A percentile compares a stretch with the other conserved stretches of the same genome.
phyloP scores from a whole-genome alignment of 2,329 filamentous ascomycete species.

The Ophiostoma piceae region DNA sequence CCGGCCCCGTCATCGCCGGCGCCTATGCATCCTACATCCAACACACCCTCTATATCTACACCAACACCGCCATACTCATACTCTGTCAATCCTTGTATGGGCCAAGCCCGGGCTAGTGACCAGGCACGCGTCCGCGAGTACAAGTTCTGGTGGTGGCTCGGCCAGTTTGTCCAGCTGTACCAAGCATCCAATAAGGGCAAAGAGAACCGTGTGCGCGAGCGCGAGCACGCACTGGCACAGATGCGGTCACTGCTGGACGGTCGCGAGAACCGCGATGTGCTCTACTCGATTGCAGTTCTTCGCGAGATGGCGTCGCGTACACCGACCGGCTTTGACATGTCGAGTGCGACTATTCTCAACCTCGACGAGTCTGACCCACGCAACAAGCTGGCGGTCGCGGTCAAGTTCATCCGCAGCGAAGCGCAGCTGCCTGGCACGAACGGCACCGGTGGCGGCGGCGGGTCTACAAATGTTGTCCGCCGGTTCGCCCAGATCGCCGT shows the following conservation, averaged over 20 bases:
- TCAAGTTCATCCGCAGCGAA: conserved; percentile 64
- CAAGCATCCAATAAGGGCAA: conserved; percentile 38
- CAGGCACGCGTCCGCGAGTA: conserved; percentile 57
- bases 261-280: conserved; percentile 80
- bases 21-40: conserved; percentile 37
- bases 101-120: conserved; percentile 46
- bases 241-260: conserved; percentile 70
- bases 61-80: background rate
- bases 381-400: conserved; percentile 62
- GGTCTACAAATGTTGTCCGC: conserved; percentile 68
- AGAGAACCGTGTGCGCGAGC: conserved; percentile 46
- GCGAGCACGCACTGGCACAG: conserved; percentile 60
- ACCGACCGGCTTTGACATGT: conserved; percentile 35
- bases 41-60: conserved; percentile 19
- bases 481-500: conserved; percentile 64
- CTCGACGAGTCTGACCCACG: conserved; percentile 60
- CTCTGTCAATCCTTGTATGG: conserved; percentile 48
- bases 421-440: conserved; percentile 41
- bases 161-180: conserved; percentile 60
- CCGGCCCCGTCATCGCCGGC: background rate
- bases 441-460: conserved; percentile 42
- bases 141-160: conserved; percentile 78
- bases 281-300: conserved; percentile 81
- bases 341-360: conserved; percentile 46
- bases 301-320: conserved; percentile 66